Base-by-base conservation (phyloP, 1,284 basidiomycete species). In the Cutaneotrichosporon spelunceum region DNA sequence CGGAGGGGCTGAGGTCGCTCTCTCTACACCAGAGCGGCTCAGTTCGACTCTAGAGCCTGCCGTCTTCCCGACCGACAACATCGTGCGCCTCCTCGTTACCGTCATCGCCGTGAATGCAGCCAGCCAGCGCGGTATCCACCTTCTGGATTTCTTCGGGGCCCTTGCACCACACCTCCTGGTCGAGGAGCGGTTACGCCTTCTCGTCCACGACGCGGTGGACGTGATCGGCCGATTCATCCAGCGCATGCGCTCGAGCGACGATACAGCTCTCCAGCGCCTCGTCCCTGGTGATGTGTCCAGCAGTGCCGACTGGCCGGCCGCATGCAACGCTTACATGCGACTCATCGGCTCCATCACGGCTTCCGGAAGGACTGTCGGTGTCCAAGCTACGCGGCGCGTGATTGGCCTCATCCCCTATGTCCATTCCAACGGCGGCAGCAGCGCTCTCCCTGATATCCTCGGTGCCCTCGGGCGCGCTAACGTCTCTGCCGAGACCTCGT, bases 71-170 rank as follows among this genome's bases (percentile, higher is more conserved):
- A 81, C 86, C 65, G 87, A 88, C 61, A 83, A 91, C 69, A 82
- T 91, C 45, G 83, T 89, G 34, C 83, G 85, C 26, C 81, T 91
- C 14, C 85, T 90, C 70, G 81, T 91, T 33, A 91, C 89, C 3
- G 87, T 90, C 63, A 89, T 91, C 59, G 88, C 88, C 3, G 87
- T 90, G 64, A 87, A 90, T 72, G 83, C 87, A 11, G 81, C 83
- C 0, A 85, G 86, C 49, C 74, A 82, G 24, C 84, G 88, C 24
- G 86, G 88, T 1, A 83, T 88, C 68, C 82, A 85, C 59, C 89
- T 91, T 75, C 77, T 91, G 30, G 81, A 81, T 4, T 79, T 89
- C 19, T 81, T 91, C 33, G 82, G 85, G 4, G 81, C 81, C 44
- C 77, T 89, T 34, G 78, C 84, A 0, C 86, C 87, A 1, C 73